These are phyloP conservation scores for Phylloboletellus chloephorus DNA, from an alignment of 1,284 basidiomycete genomes.

Conservation along the genomic window DNA sequence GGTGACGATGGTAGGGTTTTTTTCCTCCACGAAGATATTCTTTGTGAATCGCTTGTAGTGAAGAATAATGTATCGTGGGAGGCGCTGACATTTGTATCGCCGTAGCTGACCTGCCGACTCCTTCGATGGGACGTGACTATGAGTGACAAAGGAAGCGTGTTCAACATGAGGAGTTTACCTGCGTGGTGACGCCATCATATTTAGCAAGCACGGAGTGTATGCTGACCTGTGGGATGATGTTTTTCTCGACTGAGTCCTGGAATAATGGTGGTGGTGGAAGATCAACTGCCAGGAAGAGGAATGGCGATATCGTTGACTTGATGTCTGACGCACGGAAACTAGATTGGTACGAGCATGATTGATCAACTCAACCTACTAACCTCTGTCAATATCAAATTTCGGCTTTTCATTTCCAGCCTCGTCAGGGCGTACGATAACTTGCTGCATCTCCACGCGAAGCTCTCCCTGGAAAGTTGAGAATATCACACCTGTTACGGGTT, in stretches of 20 bases:
- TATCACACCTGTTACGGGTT: conserved; percentile 64
- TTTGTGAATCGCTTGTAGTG: conserved; percentile 99
- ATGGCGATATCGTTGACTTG: conserved; percentile 82
- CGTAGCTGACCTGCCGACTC: conserved; percentile 84
- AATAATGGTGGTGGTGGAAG: conserved; percentile 95
- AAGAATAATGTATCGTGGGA: conserved; percentile 91
- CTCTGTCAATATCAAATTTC: conserved; percentile 87
- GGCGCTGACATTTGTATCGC: conserved; percentile 81
- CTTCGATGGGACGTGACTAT: conserved; percentile 36
- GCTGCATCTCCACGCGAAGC: conserved; percentile 89
- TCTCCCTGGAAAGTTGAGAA: conserved; percentile 94
- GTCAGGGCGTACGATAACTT: conserved; percentile 82
- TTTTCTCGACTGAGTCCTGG: conserved; percentile 92
- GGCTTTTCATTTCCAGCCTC: conserved; percentile 69
- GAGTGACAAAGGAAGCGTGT: conserved; percentile 17
- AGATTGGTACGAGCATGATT: conserved; percentile 9
- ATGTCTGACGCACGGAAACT: conserved; percentile 55
- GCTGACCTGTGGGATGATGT: conserved; percentile 97
- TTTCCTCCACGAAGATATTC: conserved; percentile 96
- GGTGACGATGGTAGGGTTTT: conserved; percentile 98
- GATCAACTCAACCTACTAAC: conserved; percentile 38
- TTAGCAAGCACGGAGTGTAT: conserved; percentile 91
- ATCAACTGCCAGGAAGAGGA: conserved; percentile 93
- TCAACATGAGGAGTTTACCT: conserved; percentile 45
- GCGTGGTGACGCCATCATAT: conserved; percentile 88